Evolutionary conservation across 805 yeast genomes (phyloP).

Genomic region (Priceomyces carsonii): DNA sequence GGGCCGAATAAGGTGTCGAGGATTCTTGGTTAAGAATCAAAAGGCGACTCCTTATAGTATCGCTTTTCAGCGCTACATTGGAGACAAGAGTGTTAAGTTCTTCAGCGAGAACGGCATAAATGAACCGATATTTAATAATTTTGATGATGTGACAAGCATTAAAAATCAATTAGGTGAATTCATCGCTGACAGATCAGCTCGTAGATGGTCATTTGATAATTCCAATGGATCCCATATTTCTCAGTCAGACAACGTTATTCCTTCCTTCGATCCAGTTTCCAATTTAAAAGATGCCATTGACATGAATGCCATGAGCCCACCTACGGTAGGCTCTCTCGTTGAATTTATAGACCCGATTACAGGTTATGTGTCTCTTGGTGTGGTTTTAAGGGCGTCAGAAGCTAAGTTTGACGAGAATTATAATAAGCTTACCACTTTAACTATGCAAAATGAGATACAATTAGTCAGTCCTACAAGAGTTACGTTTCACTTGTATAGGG

Average conservation of each 20-base stretch:
- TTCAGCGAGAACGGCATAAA: background rate
- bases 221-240: constrained; percentile 2
- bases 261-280: constrained; percentile 4
- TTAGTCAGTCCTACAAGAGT: constrained; percentile 28
- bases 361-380: constrained; percentile 27
- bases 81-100: background rate
- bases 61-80: too few species aligned
- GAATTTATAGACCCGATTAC: constrained; percentile 27
- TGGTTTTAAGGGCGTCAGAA: constrained; percentile 32
- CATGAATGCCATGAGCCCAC: constrained; percentile 12
- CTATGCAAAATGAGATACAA: constrained; percentile 29
- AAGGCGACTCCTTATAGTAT: too few species aligned
- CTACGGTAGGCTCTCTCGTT: constrained; percentile 39
- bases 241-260: background rate
- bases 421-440: constrained; percentile 32
- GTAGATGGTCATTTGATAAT: constrained; percentile 6
- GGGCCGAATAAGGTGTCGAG: constrained; percentile 1
- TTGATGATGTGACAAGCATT: constrained; percentile 7
- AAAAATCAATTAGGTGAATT: constrained; percentile 9
- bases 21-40: too few species aligned
- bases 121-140: constrained; percentile 1
- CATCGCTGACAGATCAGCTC: constrained; percentile 6
- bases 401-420: constrained; percentile 34
- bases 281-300: constrained; percentile 6
- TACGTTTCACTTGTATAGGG: constrained; percentile 28